Evolutionary conservation across 352 stramenopile genomes (phyloP).

Genomic region (Phytophthora pistaciae): DNA sequence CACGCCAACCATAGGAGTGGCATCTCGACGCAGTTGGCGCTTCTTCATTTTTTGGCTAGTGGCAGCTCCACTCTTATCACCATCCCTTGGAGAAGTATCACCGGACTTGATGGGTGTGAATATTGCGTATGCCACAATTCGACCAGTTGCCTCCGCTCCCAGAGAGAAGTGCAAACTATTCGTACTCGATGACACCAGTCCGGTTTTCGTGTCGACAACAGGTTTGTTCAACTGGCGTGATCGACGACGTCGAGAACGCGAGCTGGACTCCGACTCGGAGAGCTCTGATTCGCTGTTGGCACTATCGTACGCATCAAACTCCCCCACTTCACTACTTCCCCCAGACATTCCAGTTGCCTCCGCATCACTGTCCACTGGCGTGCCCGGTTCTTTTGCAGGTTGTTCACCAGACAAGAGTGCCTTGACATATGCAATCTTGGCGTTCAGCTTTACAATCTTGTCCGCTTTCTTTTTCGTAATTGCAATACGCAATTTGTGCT

Average conservation of each 20-base stretch:
- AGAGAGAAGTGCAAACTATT: conserved; percentile 87
- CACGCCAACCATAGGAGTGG: conserved; percentile 69
- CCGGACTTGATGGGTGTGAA: conserved; percentile 62
- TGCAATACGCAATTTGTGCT: conserved; percentile 91
- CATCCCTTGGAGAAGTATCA: conserved; percentile 29
- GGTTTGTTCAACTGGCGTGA: conserved; percentile 37
- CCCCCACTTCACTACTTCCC: conserved; percentile 37
- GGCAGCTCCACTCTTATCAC: conserved; percentile 31
- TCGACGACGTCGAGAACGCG: conserved; percentile 39
- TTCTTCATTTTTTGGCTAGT: conserved; percentile 79
- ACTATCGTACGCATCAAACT: conserved; percentile 76
- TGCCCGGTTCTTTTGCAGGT: conserved; percentile 54
- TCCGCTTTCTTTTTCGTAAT: conserved; percentile 92
- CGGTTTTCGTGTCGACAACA: conserved; percentile 34
- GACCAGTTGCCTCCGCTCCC: conserved; percentile 82
- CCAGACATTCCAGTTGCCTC: conserved; percentile 38
- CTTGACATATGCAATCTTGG: conserved; percentile 84
- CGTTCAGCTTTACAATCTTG: conserved; percentile 88
- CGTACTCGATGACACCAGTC: conserved; percentile 42
- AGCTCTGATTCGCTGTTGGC: conserved; percentile 89
- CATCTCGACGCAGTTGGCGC: conserved; percentile 73
- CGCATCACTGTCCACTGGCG: conserved; percentile 45
- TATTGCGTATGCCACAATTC: conserved; percentile 81
- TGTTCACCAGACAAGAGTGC: conserved; percentile 83
- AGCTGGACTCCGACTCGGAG: conserved; percentile 71